phyloP scores from a whole-genome alignment of 148 eudicot genomes.

The Rhododendron molle region DNA sequence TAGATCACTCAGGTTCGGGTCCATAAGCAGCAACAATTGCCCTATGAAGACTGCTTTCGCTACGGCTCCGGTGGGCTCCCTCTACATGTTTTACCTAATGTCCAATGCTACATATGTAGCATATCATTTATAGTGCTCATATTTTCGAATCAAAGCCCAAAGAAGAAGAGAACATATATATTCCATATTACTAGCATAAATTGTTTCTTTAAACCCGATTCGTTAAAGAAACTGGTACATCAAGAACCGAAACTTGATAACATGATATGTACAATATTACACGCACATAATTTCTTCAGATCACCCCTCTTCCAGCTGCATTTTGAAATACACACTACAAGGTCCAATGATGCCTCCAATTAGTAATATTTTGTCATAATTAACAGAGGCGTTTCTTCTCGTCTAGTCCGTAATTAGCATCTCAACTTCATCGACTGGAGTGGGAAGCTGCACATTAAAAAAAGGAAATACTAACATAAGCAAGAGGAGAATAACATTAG shows the following conservation, averaged over 20 bases:
- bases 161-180: neutral
- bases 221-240: neutral
- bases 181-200: neutral
- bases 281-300: neutral
- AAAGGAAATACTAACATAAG: neutral
- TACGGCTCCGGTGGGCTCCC: neutral
- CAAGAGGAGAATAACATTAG: neutral
- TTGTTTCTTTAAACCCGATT: neutral
- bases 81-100: neutral
- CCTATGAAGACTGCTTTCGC: too few species aligned
- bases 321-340: neutral
- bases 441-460: slow-evolving; percentile 42
- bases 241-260: neutral
- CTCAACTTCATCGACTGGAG: slow-evolving; percentile 37
- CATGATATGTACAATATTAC: neutral
- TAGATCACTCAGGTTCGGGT: too few species aligned
- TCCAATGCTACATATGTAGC: neutral
- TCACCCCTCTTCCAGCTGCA: slow-evolving; percentile 13
- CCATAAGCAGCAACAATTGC: too few species aligned
- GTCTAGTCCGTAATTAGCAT: slow-evolving; percentile 61
- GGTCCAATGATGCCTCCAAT: neutral
- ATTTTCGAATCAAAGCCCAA: neutral
- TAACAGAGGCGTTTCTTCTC: neutral
- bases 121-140: neutral
- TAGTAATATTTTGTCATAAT: neutral